A percentile compares a stretch with the other conserved stretches of the same genome.
phyloP scores from a whole-genome alignment of 106 monocot genomes.

The Dendrobium huoshanense region DNA sequence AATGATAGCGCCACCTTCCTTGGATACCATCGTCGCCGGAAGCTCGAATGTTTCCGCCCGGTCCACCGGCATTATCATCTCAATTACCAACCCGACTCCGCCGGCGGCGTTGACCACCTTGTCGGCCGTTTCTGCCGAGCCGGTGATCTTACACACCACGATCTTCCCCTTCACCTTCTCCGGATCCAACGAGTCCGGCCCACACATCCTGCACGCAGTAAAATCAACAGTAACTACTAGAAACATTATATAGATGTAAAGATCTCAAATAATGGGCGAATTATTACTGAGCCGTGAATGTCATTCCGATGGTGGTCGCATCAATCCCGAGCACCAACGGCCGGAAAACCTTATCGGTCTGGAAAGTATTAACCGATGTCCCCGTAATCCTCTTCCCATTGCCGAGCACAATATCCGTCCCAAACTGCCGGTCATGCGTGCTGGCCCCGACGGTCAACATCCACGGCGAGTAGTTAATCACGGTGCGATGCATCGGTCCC shows the following conservation, averaged over 20 bases:
- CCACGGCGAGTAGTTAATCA: conserved; percentile 32
- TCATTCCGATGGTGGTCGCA: neutral
- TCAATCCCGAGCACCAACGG: neutral
- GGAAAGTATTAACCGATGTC: neutral
- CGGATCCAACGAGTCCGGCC: conserved; percentile 6
- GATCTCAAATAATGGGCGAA: neutral
- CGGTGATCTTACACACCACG: conserved; percentile 22
- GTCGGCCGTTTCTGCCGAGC: neutral
- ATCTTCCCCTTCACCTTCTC: conserved; percentile 20
- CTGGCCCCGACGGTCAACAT: conserved; percentile 26
- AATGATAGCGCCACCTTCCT: neutral
- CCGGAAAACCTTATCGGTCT: neutral
- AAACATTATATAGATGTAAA: neutral
- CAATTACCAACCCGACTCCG: conserved; percentile 16
- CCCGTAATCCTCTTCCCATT: conserved; percentile 11
- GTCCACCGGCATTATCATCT: neutral
- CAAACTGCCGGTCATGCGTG: conserved; percentile 15
- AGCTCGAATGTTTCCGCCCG: conserved; percentile 16
- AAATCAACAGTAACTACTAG: neutral
- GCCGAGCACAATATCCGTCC: conserved; percentile 3
- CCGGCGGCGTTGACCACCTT: neutral
- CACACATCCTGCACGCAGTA: conserved; percentile 7
- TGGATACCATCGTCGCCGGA: conserved; percentile 8
- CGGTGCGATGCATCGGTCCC: conserved; percentile 11
- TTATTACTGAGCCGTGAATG: neutral